phyloP scores from a whole-genome alignment of 768 basidiomycete genomes.

The Serendipita vermifera region DNA sequence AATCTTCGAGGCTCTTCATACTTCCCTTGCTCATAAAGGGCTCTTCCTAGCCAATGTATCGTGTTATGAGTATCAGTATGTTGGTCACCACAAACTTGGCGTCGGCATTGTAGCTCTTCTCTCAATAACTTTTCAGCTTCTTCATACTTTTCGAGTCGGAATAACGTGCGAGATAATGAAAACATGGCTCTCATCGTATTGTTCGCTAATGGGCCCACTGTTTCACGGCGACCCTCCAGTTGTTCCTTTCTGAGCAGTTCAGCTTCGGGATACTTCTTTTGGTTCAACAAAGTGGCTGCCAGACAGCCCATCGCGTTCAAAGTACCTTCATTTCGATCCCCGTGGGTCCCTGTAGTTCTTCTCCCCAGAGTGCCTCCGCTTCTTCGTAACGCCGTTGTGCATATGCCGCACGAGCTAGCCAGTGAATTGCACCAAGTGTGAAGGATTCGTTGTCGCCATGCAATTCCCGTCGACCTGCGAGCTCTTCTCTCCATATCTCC shows the following conservation, averaged over 20 bases:
- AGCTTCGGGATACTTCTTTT: too few species aligned
- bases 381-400: not conserved
- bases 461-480: not conserved
- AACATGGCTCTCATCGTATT: too few species aligned
- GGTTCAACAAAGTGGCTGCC: too few species aligned
- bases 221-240: too few species aligned
- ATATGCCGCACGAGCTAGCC: not conserved
- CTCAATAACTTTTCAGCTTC: not conserved
- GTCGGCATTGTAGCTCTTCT: not conserved
- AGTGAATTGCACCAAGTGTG: not conserved
- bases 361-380: not conserved
- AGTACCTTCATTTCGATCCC: too few species aligned
- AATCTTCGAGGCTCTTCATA: not conserved
- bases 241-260: too few species aligned
- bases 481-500: not conserved
- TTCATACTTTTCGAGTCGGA: not conserved
- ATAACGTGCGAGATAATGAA: too few species aligned
- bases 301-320: too few species aligned
- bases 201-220: too few species aligned
- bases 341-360: too few species aligned
- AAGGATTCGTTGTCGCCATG: not conserved
- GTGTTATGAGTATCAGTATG: not conserved
- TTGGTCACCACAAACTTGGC: not conserved
- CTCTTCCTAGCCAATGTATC: not conserved
- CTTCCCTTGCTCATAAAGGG: not conserved